Evolutionary conservation across 805 yeast species (phyloP).

Genomic region (Lipomyces lipofer): DNA sequence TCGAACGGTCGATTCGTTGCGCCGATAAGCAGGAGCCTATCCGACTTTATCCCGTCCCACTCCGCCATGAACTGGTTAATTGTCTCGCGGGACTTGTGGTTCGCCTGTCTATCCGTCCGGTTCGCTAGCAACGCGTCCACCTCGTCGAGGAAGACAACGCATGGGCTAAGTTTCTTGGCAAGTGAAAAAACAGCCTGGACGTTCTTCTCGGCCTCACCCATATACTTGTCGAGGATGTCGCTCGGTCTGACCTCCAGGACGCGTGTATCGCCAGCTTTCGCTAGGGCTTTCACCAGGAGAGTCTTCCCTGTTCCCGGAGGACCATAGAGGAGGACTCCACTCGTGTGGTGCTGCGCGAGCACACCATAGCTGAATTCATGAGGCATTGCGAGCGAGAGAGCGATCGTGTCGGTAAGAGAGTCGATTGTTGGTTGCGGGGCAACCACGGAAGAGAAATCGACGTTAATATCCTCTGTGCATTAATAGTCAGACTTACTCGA

Average conservation of each 20-base stretch:
- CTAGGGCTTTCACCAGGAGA: slow-evolving; percentile 92
- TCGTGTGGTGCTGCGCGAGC: slow-evolving; percentile 45
- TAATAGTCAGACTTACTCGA: neutral
- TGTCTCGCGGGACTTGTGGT: slow-evolving; percentile 88
- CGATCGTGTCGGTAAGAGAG: slow-evolving; percentile 20
- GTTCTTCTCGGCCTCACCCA: slow-evolving; percentile 95
- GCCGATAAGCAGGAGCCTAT: slow-evolving; percentile 96
- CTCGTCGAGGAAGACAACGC: slow-evolving; percentile 98
- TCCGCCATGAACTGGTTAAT: slow-evolving; percentile 96
- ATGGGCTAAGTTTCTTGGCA: slow-evolving; percentile 96
- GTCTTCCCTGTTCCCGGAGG: slow-evolving; percentile 99
- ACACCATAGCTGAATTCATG: slow-evolving; percentile 29
- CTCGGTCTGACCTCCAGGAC: slow-evolving; percentile 97
- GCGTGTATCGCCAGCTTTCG: slow-evolving; percentile 97
- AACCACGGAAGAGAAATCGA: slow-evolving; percentile 16
- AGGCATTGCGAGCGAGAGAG: slow-evolving; percentile 25
- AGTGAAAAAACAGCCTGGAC: slow-evolving; percentile 97
- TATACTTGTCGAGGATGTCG: slow-evolving; percentile 95
- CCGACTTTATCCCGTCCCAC: slow-evolving; percentile 99
- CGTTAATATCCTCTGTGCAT: slow-evolving; percentile 21
- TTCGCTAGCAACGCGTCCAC: slow-evolving; percentile 98
- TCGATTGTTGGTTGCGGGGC: slow-evolving; percentile 24
- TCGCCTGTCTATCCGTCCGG: slow-evolving; percentile 72
- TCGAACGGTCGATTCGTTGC: slow-evolving; percentile 99
- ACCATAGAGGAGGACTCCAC: slow-evolving; percentile 93